Base-by-base conservation (phyloP, 331 rosid species). In the Erythrophleum ivorense region DNA sequence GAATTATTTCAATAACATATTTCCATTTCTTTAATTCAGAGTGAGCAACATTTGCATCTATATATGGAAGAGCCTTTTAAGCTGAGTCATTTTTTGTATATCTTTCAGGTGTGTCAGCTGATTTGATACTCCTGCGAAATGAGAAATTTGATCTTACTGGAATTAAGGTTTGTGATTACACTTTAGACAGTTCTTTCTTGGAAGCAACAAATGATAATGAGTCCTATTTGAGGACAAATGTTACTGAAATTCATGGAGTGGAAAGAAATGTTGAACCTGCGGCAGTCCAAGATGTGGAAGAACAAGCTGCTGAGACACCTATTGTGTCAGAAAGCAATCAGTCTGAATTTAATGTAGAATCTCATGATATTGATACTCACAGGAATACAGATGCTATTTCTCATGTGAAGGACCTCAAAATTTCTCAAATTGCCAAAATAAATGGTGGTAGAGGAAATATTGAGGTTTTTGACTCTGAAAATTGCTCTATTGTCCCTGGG, bases 31-130 rank as follows among this genome's bases (percentile, higher is more conserved):
- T 33, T 73, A 59, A 65, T 78, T 75, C 15, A 10, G 68, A 16
- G 34, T 29, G 60, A 57, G 60, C 33, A 54, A 49, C 0, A 8
- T 43, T 36, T 38, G 64, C 38, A 29, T 59, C 54, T 70, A 50
- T 71, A 41, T 71, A 21, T 71, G 45, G 31, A 69, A 60, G 63
- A 55, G 75, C 7, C 53, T 53, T 76, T n/a, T 24, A 88, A 77
- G 34, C 71, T 62, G 80, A 80, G 65, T 55, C 74, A 8, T 75
- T 84, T 88, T 58, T 85, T 68, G 57, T 40, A 38, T 71, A 33
- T 79, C 80, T 87, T 83, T 76, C 91, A 96, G 99, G 97, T 71
- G 75, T 89, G 85, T 83, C 98, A 18, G 80, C 77, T 55, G 85
- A 85, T 71, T 89, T 96, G 85, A 71, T 86, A 71, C 78, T 80